Evolutionary conservation across 1,139 yeast genomes (phyloP).

Genomic region (Blastobotrys arbuscula): DNA sequence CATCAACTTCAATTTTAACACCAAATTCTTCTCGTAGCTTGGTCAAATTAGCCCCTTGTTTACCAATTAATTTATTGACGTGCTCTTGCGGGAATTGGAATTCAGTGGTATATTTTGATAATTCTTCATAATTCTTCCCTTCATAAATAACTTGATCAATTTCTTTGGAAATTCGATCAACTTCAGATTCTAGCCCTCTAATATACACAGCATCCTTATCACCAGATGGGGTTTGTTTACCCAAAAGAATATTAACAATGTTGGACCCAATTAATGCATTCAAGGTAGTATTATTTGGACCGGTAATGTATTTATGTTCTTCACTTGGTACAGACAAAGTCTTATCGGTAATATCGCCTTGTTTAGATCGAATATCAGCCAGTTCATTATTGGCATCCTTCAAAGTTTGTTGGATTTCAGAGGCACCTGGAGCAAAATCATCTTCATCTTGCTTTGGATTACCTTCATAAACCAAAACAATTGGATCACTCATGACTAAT

Average conservation of each 20-base stretch:
- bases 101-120: conserved; percentile 51
- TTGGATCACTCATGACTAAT: conserved; percentile 46
- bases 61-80: conserved; percentile 82
- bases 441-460: conserved; percentile 37
- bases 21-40: conserved; percentile 71
- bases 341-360: conserved; percentile 48
- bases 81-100: conserved; percentile 60
- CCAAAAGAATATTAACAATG: conserved; percentile 26
- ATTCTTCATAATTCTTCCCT: conserved; percentile 55
- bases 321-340: conserved; percentile 47
- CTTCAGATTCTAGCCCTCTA: conserved; percentile 58
- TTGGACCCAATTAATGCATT: conserved; percentile 40
- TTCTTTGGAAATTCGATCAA: conserved; percentile 47
- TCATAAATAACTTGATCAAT: conserved; percentile 55
- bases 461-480: conserved; percentile 41
- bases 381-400: conserved; percentile 47
- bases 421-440: conserved; percentile 44
- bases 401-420: conserved; percentile 32
- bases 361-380: conserved; percentile 54
- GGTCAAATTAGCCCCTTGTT: conserved; percentile 71
- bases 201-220: conserved; percentile 46
- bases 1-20: conserved; percentile 67
- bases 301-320: conserved; percentile 54
- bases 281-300: conserved; percentile 46
- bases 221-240: conserved; percentile 10